A percentile compares a stretch with the other conserved stretches of the same genome.
Evolutionary conservation across 768 basidiomycete species (phyloP).

Genomic region (Hypholoma sublateritium): DNA sequence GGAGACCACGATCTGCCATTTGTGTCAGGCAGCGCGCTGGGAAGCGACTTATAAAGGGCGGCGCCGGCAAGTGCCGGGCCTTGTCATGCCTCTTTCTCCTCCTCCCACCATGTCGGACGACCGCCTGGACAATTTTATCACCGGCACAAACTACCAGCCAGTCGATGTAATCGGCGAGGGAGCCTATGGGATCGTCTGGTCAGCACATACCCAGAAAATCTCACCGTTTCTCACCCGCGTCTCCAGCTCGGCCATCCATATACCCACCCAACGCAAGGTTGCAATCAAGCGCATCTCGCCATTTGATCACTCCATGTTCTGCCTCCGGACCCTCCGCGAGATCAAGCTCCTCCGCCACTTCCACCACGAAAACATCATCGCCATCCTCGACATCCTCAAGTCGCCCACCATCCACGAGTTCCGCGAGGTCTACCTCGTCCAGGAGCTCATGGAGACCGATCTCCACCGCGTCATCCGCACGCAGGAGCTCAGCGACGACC

Average conservation of each 20-base stretch:
- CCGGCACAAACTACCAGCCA: slow-evolving; percentile 63
- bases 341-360: slow-evolving; percentile 92
- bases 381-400: slow-evolving; percentile 91
- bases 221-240: slow-evolving; percentile 12
- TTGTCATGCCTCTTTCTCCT: background rate
- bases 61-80: slow-evolving; percentile 10
- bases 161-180: slow-evolving; percentile 92
- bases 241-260: slow-evolving; percentile 71
- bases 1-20: slow-evolving; percentile 23
- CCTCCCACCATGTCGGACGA: slow-evolving; percentile 24
- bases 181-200: slow-evolving; percentile 90
- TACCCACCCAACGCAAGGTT: slow-evolving; percentile 77
- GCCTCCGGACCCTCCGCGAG: slow-evolving; percentile 80
- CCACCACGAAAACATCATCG: slow-evolving; percentile 86
- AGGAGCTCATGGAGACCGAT: slow-evolving; percentile 90
- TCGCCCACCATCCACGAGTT: slow-evolving; percentile 74
- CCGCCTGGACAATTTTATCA: slow-evolving; percentile 41
- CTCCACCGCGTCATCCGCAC: slow-evolving; percentile 95
- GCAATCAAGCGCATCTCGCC: slow-evolving; percentile 97
- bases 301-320: slow-evolving; percentile 94
- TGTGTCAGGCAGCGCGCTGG: background rate
- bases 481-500: slow-evolving; percentile 91
- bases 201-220: slow-evolving; percentile 12
- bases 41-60: background rate
- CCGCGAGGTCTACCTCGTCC: slow-evolving; percentile 70